These are phyloP conservation scores for Coniochaeta sp. DNA, from an alignment of 2,329 filamentous ascomycete species.

Conservation along the genomic window DNA sequence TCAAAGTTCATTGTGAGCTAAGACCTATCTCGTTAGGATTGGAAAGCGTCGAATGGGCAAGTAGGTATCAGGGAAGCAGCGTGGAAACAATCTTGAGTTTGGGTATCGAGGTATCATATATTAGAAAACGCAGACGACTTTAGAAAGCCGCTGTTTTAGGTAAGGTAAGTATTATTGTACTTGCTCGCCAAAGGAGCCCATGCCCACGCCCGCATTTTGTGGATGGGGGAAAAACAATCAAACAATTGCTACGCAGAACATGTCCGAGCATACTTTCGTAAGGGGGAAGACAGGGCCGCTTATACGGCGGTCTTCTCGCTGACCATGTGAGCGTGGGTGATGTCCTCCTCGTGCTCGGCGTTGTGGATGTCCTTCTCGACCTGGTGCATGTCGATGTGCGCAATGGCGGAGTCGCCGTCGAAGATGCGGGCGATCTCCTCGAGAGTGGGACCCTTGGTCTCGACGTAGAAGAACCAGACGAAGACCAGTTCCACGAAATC, in stretches of 20 bases:
- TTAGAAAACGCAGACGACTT: not conserved
- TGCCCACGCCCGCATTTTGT: not conserved
- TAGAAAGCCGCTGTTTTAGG: not conserved
- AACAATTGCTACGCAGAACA: not conserved
- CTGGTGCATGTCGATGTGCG: conserved; percentile 45
- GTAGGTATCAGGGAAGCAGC: not conserved
- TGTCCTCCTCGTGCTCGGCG: conserved; percentile 26
- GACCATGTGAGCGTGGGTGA: conserved; percentile 12
- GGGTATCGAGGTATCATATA: not conserved
- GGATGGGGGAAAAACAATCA: not conserved
- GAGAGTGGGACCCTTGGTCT: conserved; percentile 63
- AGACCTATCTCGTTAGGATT: too few species aligned
- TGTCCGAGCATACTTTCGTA: not conserved
- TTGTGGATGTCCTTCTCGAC: conserved; percentile 45
- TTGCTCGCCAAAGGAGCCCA: not conserved
- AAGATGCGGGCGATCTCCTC: conserved; percentile 66
- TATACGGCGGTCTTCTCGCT: conserved; percentile 15
- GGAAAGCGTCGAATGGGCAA: not conserved
- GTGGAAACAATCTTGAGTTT: not conserved
- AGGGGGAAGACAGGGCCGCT: not conserved
- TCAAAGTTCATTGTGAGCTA: too few species aligned
- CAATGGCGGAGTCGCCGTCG: conserved; percentile 54
- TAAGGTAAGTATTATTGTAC: not conserved
- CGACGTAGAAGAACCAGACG: conserved; percentile 60
- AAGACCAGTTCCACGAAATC: conserved; percentile 52